Evolutionary conservation across 306 rosid species (phyloP).

Genomic region (Vigna radiata): DNA sequence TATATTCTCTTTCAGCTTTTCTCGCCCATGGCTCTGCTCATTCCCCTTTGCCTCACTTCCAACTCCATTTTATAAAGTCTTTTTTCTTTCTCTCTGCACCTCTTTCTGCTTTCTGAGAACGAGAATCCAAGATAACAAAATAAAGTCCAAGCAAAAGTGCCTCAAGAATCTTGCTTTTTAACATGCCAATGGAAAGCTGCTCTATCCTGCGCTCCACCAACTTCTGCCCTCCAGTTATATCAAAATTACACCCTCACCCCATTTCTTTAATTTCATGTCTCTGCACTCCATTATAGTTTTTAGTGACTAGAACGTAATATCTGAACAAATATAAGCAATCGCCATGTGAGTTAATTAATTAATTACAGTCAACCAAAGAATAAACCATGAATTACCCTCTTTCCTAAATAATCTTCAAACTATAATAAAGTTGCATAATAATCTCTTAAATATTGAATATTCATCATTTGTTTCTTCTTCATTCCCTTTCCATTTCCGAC

Average conservation of each 20-base stretch:
- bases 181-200: slow-evolving; percentile 36
- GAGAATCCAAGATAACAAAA: slow-evolving; percentile 66
- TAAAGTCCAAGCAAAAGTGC: slow-evolving; percentile 65
- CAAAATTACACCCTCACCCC: slow-evolving; percentile 34
- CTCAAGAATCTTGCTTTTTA: slow-evolving; percentile 57
- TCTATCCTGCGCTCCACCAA: slow-evolving; percentile 23
- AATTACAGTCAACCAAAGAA: too few relatives aligned
- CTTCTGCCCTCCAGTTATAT: slow-evolving; percentile 42
- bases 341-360: not conserved
- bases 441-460: too few relatives aligned
- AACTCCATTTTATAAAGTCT: slow-evolving; percentile 44
- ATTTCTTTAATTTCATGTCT: not conserved
- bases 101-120: slow-evolving; percentile 42
- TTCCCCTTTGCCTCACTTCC: slow-evolving; percentile 57
- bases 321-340: slow-evolving; percentile 3
- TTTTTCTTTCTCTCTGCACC: slow-evolving; percentile 33
- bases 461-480: not conserved
- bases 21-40: slow-evolving; percentile 46
- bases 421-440: too few relatives aligned
- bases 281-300: not conserved
- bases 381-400: too few relatives aligned
- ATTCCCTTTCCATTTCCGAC: slow-evolving; percentile 39
- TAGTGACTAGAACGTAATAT: slow-evolving; percentile 5
- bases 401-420: too few relatives aligned
- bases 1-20: slow-evolving; percentile 40